Conservation (phyloP, 371 early-diverging fungal genomes). For the Syncephalastrum racemosum region DNA sequence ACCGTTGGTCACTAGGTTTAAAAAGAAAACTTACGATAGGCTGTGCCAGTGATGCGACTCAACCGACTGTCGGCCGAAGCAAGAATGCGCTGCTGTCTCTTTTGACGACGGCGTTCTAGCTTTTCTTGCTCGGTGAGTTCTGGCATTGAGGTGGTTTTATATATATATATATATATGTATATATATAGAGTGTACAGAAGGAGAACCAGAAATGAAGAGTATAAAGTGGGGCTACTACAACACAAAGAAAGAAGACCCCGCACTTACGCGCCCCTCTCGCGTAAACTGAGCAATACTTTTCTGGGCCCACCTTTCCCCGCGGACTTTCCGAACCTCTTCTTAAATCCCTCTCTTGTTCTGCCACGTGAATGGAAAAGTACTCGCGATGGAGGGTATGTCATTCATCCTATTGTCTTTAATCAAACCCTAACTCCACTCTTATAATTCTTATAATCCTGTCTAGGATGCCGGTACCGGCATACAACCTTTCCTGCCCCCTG, state of each 20-base stretch:
- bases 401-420: conserved; percentile 2
- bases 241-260: no score
- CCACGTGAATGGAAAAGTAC: conserved; percentile 63
- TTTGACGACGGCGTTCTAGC: conserved; percentile 55
- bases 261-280: no score
- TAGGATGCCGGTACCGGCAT: conserved; percentile 86
- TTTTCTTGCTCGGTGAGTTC: conserved; percentile 51
- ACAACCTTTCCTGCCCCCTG: conserved; percentile 85
- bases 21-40: conserved; percentile 30
- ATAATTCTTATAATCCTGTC: background rate
- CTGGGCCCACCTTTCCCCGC: no score
- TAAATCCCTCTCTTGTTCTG: no score
- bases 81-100: conserved; percentile 59
- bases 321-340: no score
- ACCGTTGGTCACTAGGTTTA: no score
- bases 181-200: no score
- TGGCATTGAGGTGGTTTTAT: conserved; percentile 9
- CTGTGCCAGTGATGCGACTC: conserved; percentile 57
- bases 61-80: conserved; percentile 58
- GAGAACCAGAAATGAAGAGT: no score
- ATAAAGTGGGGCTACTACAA: no score
- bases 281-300: no score
- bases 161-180: no score
- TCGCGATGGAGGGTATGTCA: conserved; percentile 63
- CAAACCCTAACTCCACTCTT: background rate